Conservation (phyloP, 768 basidiomycete genomes). For the Amanita molliuscula region DNA sequence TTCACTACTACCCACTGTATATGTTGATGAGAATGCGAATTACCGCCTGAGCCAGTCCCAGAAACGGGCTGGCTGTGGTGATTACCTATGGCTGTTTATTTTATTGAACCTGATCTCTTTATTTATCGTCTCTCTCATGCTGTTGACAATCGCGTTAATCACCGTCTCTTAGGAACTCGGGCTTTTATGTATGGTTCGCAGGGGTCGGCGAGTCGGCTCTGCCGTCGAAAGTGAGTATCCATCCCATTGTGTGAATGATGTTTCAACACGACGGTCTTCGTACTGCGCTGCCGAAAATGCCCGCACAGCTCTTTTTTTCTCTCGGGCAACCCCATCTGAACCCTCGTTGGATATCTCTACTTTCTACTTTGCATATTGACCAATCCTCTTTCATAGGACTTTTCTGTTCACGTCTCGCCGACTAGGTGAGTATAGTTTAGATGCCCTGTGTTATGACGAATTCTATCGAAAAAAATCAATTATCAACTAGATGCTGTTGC, state of each 20-base stretch:
- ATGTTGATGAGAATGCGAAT: conserved; percentile 61
- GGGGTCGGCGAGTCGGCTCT: background rate
- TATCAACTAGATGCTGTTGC: conserved; percentile 90
- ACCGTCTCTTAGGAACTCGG: background rate
- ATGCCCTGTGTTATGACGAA: conserved; percentile 27
- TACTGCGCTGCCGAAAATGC: conserved; percentile 74
- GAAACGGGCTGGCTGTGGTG: conserved; percentile 41
- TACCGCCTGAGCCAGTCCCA: conserved; percentile 63
- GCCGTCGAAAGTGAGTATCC: conserved; percentile 22
- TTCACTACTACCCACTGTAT: conserved; percentile 11
- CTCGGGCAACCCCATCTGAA: conserved; percentile 82
- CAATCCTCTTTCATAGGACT: background rate
- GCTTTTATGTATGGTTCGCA: background rate
- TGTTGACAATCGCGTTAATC: background rate
- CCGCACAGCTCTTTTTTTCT: conserved; percentile 81
- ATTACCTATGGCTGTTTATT: conserved; percentile 77
- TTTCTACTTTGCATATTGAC: background rate
- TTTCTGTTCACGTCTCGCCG: background rate
- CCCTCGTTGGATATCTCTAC: background rate
- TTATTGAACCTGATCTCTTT: background rate
- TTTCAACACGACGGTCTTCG: conserved; percentile 91
- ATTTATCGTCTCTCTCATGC: background rate
- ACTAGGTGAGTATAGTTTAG: conserved; percentile 5
- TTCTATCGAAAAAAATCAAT: conserved; percentile 25
- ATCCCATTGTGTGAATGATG: conserved; percentile 39